A percentile compares a stretch with the other conserved stretches of the same genome.
Evolutionary conservation across 768 basidiomycete species (phyloP).

Genomic region (Tulasnella calospora): DNA sequence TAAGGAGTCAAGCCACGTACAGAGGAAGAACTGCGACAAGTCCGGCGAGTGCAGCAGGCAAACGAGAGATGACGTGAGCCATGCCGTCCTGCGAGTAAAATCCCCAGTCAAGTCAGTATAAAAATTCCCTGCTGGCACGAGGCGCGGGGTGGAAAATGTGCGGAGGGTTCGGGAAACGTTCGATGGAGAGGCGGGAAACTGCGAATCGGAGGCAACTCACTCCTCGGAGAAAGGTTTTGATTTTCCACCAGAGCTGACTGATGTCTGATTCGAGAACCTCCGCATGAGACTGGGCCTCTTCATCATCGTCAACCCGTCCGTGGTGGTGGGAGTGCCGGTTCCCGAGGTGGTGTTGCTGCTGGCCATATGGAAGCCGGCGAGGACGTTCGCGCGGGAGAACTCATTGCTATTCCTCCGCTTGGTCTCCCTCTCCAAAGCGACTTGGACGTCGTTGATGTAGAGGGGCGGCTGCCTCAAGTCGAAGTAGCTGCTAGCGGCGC

Average conservation of each 20-base stretch:
- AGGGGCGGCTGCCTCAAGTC: constrained; percentile 1
- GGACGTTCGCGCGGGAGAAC: not conserved
- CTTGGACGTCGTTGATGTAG: constrained; percentile 2
- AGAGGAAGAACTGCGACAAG: constrained; percentile 22
- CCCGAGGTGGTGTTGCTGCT: not conserved
- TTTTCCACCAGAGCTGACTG: no score
- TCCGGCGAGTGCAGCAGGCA: constrained; percentile 23
- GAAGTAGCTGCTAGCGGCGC: not conserved
- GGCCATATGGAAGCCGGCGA: not conserved
- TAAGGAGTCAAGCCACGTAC: constrained; percentile 20
- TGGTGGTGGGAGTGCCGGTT: not conserved
- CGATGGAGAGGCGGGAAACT: not conserved
- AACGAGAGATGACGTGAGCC: constrained; percentile 17
- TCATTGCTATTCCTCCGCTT: not conserved
- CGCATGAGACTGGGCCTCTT: not conserved
- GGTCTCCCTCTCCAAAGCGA: constrained; percentile 9
- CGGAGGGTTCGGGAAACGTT: not conserved
- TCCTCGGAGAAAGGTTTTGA: constrained; percentile 15
- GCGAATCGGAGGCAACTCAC: constrained; percentile 7
- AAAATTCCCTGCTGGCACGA: not conserved
- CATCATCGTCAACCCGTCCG: not conserved
- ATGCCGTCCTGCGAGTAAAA: not conserved
- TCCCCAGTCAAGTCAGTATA: no score
- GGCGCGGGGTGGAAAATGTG: not conserved
- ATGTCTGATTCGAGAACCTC: no score